phyloP scores from a whole-genome alignment of 2,329 filamentous ascomycete genomes.

The Fusarium nelsonii region DNA sequence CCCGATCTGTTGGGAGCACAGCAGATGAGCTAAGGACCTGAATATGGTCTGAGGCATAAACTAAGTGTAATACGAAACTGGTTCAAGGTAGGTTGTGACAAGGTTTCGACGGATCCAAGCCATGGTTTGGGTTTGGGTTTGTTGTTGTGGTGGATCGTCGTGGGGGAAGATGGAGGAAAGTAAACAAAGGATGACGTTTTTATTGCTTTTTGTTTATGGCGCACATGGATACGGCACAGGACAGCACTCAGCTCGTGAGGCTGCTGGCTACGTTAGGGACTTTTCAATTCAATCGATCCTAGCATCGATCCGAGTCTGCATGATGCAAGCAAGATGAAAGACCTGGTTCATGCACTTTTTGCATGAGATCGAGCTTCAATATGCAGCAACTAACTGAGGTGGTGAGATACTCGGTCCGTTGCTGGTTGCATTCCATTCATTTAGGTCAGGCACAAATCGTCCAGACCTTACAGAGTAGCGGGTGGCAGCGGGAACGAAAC shows the following conservation, averaged over 20 bases:
- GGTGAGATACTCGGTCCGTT: constrained; percentile 1
- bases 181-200: constrained; percentile 46
- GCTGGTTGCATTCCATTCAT: constrained; percentile 21
- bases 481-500: constrained; percentile 19
- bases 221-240: constrained; percentile 15
- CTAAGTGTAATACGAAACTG: constrained; percentile 16
- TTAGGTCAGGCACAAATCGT: constrained; percentile 20
- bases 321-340: constrained; percentile 30
- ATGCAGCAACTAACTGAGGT: constrained; percentile 17
- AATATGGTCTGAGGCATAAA: constrained; percentile 22
- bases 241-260: constrained; percentile 2
- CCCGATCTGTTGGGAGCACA: constrained; percentile 22
- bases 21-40: constrained; percentile 14
- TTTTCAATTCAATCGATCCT: constrained; percentile 7
- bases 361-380: constrained; percentile 35
- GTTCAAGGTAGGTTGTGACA: constrained; percentile 6
- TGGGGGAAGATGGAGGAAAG: constrained; percentile 31
- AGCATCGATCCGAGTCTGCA: constrained; percentile 14
- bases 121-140: constrained; percentile 20
- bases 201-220: constrained; percentile 38
- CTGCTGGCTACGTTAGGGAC: not conserved
- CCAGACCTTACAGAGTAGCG: constrained; percentile 1
- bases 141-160: constrained; percentile 35
- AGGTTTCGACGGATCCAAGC: constrained; percentile 30
- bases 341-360: constrained; percentile 35